Percentiles rank a stretch among this genome's conserved stretches.
These are phyloP conservation scores for Apium graveolens DNA, from an alignment of 129 eudicot genomes.

Conservation along the genomic window DNA sequence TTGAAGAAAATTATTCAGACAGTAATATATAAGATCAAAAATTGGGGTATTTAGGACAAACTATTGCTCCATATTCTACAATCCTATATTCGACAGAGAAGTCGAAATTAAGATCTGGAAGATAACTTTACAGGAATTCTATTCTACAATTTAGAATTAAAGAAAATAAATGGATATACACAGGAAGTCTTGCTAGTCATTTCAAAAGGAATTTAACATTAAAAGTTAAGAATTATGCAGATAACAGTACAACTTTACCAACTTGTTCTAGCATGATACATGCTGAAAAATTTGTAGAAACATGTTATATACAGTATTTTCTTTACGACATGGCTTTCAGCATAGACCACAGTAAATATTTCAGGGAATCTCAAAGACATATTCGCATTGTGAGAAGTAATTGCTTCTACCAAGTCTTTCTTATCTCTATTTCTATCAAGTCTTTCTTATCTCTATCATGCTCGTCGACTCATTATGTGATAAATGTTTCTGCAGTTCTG, in stretches of 20 bases:
- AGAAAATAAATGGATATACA: background rate
- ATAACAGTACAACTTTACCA: background rate
- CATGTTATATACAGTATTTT: background rate
- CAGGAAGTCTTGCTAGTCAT: background rate
- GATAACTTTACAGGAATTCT: background rate
- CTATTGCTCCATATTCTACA: background rate
- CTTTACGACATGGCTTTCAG: background rate
- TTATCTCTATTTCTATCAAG: background rate
- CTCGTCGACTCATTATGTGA: background rate
- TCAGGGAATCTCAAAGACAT: background rate
- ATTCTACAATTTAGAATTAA: too few relatives aligned
- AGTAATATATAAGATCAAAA: too few relatives aligned
- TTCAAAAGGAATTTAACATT: background rate
- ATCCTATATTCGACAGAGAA: too few relatives aligned
- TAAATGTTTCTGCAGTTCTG: background rate
- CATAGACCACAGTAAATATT: background rate
- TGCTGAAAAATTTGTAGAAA: background rate
- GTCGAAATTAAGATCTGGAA: background rate
- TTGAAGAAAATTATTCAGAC: background rate
- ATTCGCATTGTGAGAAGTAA: background rate
- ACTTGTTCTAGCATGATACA: background rate
- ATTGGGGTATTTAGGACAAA: background rate
- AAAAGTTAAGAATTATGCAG: background rate
- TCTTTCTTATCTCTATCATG: background rate
- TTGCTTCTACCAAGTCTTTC: background rate